These are phyloP conservation scores for Syzygium oleosum DNA, from an alignment of 345 rosid genomes.

Conservation along the genomic window DNA sequence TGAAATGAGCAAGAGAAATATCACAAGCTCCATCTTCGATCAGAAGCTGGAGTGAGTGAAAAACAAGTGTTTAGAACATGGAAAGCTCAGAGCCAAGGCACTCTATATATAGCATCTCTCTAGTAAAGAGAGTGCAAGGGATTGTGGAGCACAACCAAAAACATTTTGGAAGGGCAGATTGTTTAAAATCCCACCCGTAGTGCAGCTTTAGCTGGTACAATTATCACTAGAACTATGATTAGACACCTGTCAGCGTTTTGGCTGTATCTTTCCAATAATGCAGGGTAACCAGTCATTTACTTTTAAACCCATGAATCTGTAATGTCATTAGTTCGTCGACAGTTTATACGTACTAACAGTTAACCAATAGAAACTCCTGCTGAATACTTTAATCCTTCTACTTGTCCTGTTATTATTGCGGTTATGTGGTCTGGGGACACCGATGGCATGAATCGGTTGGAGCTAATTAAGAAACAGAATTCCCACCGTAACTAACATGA, in stretches of 20 bases:
- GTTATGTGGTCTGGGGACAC: background rate
- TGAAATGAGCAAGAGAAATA: slow-evolving; percentile 5
- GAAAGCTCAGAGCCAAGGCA: background rate
- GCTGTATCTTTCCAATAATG: background rate
- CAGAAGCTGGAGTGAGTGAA: background rate
- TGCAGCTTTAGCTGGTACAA: background rate
- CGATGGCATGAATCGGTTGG: background rate
- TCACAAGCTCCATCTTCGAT: slow-evolving; percentile 9
- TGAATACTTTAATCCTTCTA: background rate
- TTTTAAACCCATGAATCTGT: background rate
- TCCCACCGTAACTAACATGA: background rate
- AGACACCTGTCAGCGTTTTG: background rate
- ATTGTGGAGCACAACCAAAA: background rate
- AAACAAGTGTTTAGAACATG: background rate
- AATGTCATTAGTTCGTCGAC: background rate
- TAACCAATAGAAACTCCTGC: background rate
- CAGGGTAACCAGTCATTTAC: background rate
- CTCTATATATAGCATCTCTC: background rate
- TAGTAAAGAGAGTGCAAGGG: background rate
- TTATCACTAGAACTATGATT: background rate
- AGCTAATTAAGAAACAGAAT: background rate
- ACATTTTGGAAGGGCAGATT: background rate
- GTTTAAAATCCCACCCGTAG: background rate
- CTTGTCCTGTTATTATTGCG: background rate
- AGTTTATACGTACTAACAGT: background rate